These are phyloP conservation scores for Aspergillus glaucus DNA, from an alignment of 2,329 filamentous ascomycete species.

Conservation along the genomic window DNA sequence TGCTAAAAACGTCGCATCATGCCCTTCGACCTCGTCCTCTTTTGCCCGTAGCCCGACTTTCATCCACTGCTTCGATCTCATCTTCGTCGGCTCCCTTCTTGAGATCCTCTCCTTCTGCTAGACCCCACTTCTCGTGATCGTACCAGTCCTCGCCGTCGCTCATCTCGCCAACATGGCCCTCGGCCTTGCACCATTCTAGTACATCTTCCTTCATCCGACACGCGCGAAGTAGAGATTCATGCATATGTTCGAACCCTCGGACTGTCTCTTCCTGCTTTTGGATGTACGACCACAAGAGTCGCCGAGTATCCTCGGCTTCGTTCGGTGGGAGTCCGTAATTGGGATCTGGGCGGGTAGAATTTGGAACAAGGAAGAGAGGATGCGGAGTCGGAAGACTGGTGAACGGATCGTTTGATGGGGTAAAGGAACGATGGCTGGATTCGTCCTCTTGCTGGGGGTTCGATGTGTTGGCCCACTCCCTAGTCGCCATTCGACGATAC, in stretches of 20 bases:
- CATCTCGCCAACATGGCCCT: constrained; percentile 59
- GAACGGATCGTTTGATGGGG: constrained; percentile 23
- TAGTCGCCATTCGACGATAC: constrained; percentile 42
- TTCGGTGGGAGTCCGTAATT: constrained; percentile 52
- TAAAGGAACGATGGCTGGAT: constrained; percentile 14
- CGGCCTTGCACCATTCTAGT: constrained; percentile 55
- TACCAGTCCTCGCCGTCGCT: constrained; percentile 65
- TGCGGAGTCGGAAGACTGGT: constrained; percentile 40
- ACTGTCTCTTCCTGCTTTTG: constrained; percentile 62
- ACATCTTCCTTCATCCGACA: constrained; percentile 55
- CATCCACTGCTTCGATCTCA: constrained; percentile 49
- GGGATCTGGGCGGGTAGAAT: constrained; percentile 44
- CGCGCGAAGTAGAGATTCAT: constrained; percentile 52
- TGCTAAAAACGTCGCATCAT: constrained; percentile 9
- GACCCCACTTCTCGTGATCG: constrained; percentile 55
- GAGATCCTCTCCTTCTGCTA: constrained; percentile 49
- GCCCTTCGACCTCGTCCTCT: constrained; percentile 34
- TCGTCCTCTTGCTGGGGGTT: constrained; percentile 24
- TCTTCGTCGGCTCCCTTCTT: constrained; percentile 57
- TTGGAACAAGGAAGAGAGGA: constrained; percentile 53
- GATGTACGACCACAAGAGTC: constrained; percentile 55
- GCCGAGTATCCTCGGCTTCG: constrained; percentile 58
- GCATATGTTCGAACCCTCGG: constrained; percentile 50
- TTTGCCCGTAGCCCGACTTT: constrained; percentile 34
- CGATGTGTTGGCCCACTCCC: constrained; percentile 35